Base-by-base conservation (phyloP, 2,329 filamentous ascomycete species). In the Colletotrichum tropicicola region DNA sequence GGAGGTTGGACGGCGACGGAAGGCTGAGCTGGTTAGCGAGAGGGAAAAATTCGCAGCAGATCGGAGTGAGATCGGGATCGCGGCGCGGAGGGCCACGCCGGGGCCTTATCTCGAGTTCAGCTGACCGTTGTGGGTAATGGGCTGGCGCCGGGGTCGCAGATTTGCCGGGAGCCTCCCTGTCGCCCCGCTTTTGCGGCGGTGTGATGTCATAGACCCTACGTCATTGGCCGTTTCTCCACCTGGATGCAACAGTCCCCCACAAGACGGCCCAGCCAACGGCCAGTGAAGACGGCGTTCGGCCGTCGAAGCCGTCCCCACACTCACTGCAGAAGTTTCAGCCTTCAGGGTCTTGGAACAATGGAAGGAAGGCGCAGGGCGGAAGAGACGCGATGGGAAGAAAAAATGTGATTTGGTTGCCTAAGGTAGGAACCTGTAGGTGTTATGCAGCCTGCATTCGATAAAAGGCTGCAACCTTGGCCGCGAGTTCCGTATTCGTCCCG, bases 321-420 rank as follows among this genome's bases (percentile, higher is more conserved):
- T 56, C 56, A 55, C 56, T 65, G 44, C 49, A 65, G 48, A 60
- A 65, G 61, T 65, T 60, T 65, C 61, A 65, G 56, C 48, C 56
- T 65, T 60, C 44, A 48, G 43, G 48, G 56, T 43, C 56, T 19
- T 21, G 25, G 47, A 48, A 51, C 35, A 44, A 25, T 30, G 4
- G 30, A 30, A 61, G 32, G 19, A 41, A 35, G 43, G 19, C n/a
- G 39, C 17, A 43, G 39, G 39, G 19, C 17, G 17, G 17, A 17
- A 43, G 19, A 17, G 39, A 43, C 12, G 39, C 39, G 17, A 19
- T 9, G 19, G 17, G 17, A 43, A 43, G 39, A 19, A 5, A 19
- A 10, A 15, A 35, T 6, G 48, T 15, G 28, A 17, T 32, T 52
- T 52, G 15, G 32, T 21, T 52, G 15, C 32, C 49, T 52, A 21